Percentiles rank a stretch among this genome's conserved stretches.
phyloP scores from a whole-genome alignment of 2,329 filamentous ascomycete genomes.

The Lasiodiplodia citricola region DNA sequence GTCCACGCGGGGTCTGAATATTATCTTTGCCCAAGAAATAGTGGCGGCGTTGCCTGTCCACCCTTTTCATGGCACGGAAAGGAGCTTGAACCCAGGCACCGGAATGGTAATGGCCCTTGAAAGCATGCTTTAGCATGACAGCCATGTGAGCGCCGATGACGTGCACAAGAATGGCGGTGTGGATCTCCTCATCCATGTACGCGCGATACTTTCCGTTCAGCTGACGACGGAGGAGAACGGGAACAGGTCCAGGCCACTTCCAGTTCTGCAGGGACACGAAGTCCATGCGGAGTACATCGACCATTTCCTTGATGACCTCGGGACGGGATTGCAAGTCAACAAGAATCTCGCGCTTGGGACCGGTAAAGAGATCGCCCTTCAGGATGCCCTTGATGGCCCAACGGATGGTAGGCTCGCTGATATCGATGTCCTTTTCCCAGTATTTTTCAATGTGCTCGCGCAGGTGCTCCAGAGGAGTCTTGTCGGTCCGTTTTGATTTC shows the following conservation, averaged over 20 bases:
- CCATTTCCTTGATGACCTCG: slow-evolving; percentile 58
- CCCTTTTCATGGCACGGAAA: slow-evolving; percentile 39
- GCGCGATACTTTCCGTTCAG: slow-evolving; percentile 65
- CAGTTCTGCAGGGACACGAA: slow-evolving; percentile 58
- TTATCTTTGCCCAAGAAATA: slow-evolving; percentile 48
- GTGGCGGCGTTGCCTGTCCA: slow-evolving; percentile 49
- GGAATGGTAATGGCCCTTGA: slow-evolving; percentile 45
- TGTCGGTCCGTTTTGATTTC: slow-evolving; percentile 47
- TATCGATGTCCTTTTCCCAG: slow-evolving; percentile 35
- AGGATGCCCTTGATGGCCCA: slow-evolving; percentile 57
- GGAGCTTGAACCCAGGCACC: slow-evolving; percentile 48
- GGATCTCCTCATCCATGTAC: slow-evolving; percentile 64
- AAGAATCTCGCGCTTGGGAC: slow-evolving; percentile 57
- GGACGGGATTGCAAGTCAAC: slow-evolving; percentile 57
- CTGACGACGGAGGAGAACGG: slow-evolving; percentile 58
- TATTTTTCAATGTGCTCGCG: slow-evolving; percentile 32
- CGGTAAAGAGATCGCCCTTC: slow-evolving; percentile 56
- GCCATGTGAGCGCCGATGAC: slow-evolving; percentile 60
- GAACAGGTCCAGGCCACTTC: slow-evolving; percentile 56
- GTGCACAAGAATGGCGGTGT: slow-evolving; percentile 61
- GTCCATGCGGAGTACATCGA: slow-evolving; percentile 63
- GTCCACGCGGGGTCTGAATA: background rate
- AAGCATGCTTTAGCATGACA: slow-evolving; percentile 52
- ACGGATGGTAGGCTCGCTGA: slow-evolving; percentile 50
- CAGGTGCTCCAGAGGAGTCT: slow-evolving; percentile 42